Evolutionary conservation across 495 filamentous ascomycete species (phyloP).

Genomic region (Penicillium diatomitis): DNA sequence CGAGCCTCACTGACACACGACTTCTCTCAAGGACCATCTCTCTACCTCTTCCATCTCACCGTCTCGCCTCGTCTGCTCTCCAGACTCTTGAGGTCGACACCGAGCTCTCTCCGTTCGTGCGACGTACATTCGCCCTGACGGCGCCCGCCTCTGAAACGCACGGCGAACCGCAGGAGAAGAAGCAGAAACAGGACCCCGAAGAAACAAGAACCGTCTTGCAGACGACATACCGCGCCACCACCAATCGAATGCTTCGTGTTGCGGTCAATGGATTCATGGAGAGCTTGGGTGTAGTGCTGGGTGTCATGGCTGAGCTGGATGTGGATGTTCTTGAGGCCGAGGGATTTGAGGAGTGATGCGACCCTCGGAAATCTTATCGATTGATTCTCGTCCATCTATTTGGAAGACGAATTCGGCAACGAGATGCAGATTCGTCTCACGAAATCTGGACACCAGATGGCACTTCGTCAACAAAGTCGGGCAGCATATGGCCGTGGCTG

Average conservation of each 20-base stretch:
- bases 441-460: background rate
- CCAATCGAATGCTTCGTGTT: constrained; percentile 92
- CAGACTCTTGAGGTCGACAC: constrained; percentile 74
- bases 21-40: constrained; percentile 52
- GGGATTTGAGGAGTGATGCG: constrained; percentile 20
- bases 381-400: background rate
- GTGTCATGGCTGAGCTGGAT: constrained; percentile 83
- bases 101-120: constrained; percentile 78
- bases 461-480: background rate
- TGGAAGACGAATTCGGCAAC: too few relatives aligned
- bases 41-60: constrained; percentile 74
- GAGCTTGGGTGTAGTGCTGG: constrained; percentile 70
- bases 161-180: constrained; percentile 19
- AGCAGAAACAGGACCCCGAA: constrained; percentile 22
- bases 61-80: constrained; percentile 68
- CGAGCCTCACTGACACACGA: background rate
- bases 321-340: constrained; percentile 57
- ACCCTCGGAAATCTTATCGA: background rate
- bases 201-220: constrained; percentile 50
- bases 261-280: constrained; percentile 99
- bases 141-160: constrained; percentile 14
- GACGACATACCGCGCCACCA: constrained; percentile 77
- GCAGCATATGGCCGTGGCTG: background rate
- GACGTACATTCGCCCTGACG: constrained; percentile 55
- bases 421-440: background rate